Percentiles rank a stretch among this genome's conserved stretches.
Evolutionary conservation across 75 land plant species (phyloP).

Genomic region (Adiantum capillusveneris): DNA sequence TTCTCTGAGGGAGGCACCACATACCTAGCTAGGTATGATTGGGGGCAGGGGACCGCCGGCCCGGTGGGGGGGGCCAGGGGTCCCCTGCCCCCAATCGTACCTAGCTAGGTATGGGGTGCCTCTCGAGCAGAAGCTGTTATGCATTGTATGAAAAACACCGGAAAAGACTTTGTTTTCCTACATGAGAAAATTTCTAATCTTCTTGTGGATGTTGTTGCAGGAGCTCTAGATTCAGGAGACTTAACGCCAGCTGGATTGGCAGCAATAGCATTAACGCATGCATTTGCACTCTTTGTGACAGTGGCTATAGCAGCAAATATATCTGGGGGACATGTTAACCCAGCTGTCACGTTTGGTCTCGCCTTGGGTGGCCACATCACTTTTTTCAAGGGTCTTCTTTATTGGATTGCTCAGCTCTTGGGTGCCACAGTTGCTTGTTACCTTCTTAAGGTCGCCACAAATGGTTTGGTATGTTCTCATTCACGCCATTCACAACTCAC

Average conservation of each 20-base stretch:
- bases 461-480: conserved; percentile 30
- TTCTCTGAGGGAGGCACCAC: no score
- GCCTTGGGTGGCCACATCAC: conserved; percentile 69
- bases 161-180: no score
- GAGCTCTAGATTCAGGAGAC: conserved; percentile 38
- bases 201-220: conserved; percentile 12
- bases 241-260: conserved; percentile 47
- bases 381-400: conserved; percentile 48
- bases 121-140: no score
- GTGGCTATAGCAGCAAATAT: conserved; percentile 58
- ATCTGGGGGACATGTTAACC: conserved; percentile 94
- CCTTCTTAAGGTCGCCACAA: conserved; percentile 39
- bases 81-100: no score
- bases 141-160: no score
- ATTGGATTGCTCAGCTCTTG: conserved; percentile 83
- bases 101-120: no score
- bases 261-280: conserved; percentile 58
- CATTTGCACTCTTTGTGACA: conserved; percentile 46
- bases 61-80: no score
- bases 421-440: conserved; percentile 58
- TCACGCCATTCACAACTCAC: no score
- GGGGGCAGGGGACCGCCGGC: no score
- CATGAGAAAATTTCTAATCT: no score
- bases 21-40: no score
- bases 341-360: conserved; percentile 82